Evolutionary conservation across 176 grass and related monocot genomes (phyloP).

Genomic region (Canna indica): DNA sequence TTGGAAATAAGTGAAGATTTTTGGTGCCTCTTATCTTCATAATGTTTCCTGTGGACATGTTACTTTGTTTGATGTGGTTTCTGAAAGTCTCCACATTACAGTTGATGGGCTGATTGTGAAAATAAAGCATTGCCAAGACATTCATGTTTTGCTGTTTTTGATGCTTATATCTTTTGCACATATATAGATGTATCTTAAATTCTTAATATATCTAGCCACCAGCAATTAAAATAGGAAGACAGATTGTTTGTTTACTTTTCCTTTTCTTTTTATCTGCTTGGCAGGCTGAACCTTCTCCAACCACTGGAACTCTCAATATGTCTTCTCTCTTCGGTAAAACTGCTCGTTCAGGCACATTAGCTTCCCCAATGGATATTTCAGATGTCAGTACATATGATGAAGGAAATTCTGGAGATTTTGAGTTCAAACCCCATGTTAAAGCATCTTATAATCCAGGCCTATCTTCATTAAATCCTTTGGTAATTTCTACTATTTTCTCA

Average conservation of each 20-base stretch:
- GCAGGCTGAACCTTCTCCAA: slow-evolving; percentile 97
- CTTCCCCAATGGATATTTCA: slow-evolving; percentile 56
- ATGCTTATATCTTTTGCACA: too few relatives aligned
- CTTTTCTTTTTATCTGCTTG: slow-evolving; percentile 7
- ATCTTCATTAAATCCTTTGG: not conserved
- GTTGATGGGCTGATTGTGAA: not conserved
- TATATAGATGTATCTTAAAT: too few relatives aligned
- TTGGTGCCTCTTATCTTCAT: not conserved
- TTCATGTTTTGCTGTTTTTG: too few relatives aligned
- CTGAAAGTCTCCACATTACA: not conserved
- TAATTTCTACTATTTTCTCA: slow-evolving; percentile 2
- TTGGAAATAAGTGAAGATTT: not conserved
- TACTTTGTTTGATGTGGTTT: not conserved
- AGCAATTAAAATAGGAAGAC: not conserved
- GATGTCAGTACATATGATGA: slow-evolving; percentile 28
- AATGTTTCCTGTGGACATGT: not conserved
- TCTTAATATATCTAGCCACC: not conserved
- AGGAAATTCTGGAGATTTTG: slow-evolving; percentile 56
- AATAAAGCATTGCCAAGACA: not conserved
- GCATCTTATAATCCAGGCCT: slow-evolving; percentile 21
- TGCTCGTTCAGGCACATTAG: slow-evolving; percentile 23
- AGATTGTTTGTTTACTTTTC: not conserved
- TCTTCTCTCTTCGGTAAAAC: slow-evolving; percentile 56
- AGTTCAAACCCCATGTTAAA: slow-evolving; percentile 72
- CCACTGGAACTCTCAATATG: slow-evolving; percentile 86